A percentile compares a stretch with the other conserved stretches of the same genome.
Evolutionary conservation across 2,329 filamentous ascomycete genomes (phyloP).

Genomic region (Alternaria sp.): DNA sequence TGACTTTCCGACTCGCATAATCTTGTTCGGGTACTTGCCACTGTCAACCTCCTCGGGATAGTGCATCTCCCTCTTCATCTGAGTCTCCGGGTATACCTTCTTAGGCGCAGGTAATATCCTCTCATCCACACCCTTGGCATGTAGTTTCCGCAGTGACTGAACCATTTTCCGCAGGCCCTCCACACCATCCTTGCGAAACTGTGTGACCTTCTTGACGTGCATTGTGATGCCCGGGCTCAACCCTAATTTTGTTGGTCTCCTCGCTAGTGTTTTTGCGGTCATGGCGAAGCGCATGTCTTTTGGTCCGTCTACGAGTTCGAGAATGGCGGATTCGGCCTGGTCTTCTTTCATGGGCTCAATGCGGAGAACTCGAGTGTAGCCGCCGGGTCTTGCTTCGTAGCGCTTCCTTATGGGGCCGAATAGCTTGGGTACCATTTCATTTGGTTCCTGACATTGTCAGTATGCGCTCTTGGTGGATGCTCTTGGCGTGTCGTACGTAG

Average conservation of each 20-base stretch:
- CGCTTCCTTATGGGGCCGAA: conserved; percentile 83
- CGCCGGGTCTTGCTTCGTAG: conserved; percentile 81
- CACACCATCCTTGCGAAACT: conserved; percentile 73
- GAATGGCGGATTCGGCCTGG: conserved; percentile 87
- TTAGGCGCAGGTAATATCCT: conserved; percentile 37
- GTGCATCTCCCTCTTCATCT: conserved; percentile 38
- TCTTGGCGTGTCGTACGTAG: conserved; percentile 72
- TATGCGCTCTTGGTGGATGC: conserved; percentile 15
- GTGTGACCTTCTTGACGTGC: conserved; percentile 86
- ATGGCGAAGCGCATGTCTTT: conserved; percentile 94
- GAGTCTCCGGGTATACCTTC: conserved; percentile 44
- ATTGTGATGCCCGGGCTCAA: conserved; percentile 75
- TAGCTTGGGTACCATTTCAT: conserved; percentile 80
- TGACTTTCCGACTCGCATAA: neutral
- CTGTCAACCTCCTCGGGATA: conserved; percentile 36
- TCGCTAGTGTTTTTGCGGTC: conserved; percentile 84
- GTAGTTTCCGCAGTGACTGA: conserved; percentile 45
- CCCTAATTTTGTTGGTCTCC: conserved; percentile 61
- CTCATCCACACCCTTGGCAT: conserved; percentile 36
- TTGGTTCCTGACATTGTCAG: conserved; percentile 65
- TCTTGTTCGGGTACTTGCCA: conserved; percentile 34
- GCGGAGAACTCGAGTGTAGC: conserved; percentile 93
- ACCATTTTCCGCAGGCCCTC: conserved; percentile 71
- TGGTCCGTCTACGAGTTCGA: conserved; percentile 93
- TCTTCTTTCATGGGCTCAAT: conserved; percentile 89